Conservation (phyloP, 2,329 filamentous ascomycete genomes). For the Talaromyces islandicus region DNA sequence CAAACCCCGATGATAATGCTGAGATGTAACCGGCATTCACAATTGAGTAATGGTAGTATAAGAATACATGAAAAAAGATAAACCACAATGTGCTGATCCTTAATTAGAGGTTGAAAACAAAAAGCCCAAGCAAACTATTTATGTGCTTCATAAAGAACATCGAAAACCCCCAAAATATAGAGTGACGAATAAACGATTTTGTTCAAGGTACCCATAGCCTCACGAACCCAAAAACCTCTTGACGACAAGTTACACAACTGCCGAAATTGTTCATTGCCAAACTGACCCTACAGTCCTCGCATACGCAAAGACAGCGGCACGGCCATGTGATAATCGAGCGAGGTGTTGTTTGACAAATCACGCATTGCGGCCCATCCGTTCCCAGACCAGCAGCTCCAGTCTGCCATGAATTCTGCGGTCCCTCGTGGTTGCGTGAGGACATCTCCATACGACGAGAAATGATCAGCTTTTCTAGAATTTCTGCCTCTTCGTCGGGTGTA, state of each 20-base stretch:
- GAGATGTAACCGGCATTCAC: background rate
- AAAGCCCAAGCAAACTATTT: background rate
- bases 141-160: background rate
- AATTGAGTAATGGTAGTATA: background rate
- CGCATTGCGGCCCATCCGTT: constrained; percentile 73
- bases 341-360: constrained; percentile 83
- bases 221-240: constrained; percentile 83
- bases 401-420: constrained; percentile 49
- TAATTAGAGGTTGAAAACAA: background rate
- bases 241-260: constrained; percentile 88
- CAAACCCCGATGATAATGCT: background rate
- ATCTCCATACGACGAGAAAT: constrained; percentile 44
- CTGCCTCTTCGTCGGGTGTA: constrained; percentile 50
- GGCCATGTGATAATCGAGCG: constrained; percentile 93
- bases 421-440: constrained; percentile 16
- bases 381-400: constrained; percentile 69
- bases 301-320: constrained; percentile 87
- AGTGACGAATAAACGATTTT: background rate
- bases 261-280: constrained; percentile 96
- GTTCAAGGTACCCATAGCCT: constrained; percentile 74
- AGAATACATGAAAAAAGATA: background rate
- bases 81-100: background rate
- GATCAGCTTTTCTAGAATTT: constrained; percentile 54
- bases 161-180: background rate
- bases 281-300: constrained; percentile 89